phyloP scores from a whole-genome alignment of 2,329 filamentous ascomycete genomes.

The Ceratocystis papillata region DNA sequence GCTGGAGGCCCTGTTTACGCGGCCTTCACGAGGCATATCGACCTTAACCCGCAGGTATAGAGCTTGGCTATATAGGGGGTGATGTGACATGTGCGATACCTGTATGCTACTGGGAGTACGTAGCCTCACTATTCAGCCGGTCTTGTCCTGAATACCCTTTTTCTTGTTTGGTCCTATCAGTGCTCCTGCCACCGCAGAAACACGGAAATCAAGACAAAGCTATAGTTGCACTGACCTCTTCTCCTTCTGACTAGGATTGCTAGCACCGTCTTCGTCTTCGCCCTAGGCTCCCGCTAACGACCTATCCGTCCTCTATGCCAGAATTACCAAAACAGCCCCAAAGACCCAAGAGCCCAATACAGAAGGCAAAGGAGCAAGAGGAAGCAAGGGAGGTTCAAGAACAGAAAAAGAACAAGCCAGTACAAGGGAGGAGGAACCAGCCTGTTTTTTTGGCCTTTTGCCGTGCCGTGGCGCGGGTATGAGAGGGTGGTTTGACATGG shows the following conservation, averaged over 20 bases:
- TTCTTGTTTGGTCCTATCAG: background rate
- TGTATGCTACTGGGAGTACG: background rate
- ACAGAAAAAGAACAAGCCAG: slow-evolving; percentile 11
- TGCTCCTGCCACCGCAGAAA: background rate
- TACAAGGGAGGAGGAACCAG: background rate
- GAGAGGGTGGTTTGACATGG: background rate
- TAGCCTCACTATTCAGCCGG: background rate
- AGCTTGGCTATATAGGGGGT: background rate
- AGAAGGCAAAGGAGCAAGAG: background rate
- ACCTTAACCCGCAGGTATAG: background rate
- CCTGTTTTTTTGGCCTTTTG: background rate
- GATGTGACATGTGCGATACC: background rate
- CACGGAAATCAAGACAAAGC: slow-evolving; percentile 1
- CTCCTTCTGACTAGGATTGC: slow-evolving; percentile 1
- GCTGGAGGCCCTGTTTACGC: background rate
- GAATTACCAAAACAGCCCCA: background rate
- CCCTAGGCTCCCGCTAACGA: slow-evolving; percentile 10
- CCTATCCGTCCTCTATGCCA: background rate
- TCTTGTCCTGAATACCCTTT: background rate
- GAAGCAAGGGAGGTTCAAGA: slow-evolving; percentile 10
- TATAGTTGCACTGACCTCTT: slow-evolving; percentile 9
- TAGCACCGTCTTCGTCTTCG: background rate
- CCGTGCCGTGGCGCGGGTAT: background rate
- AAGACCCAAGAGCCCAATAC: background rate
- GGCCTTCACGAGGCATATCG: slow-evolving; percentile 5